Base-by-base conservation (phyloP, 2,329 filamentous ascomycete species). In the Aspergillus aculeatinus region DNA sequence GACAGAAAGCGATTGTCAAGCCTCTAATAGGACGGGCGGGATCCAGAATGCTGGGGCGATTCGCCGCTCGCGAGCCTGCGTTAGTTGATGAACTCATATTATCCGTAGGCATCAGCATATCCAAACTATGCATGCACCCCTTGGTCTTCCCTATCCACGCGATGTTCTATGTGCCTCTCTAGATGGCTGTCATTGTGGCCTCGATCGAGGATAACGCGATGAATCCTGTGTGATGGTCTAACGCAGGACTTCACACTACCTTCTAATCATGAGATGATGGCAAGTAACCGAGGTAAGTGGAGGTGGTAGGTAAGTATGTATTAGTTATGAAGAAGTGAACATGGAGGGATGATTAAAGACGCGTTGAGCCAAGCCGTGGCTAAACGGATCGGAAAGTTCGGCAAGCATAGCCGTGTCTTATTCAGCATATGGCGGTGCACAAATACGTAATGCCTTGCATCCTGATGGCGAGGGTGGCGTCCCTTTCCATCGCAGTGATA, bases 1-100 rank as follows among this genome's bases (percentile, higher is more conserved):
- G 63, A 52, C 77, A 68, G 67, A 85, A 87, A 3, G 79, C 66
- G 12, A 68, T 49, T 3, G 75, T 72, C 60, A 79, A 67, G 54
- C 71, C 71, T 51, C 65, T 67, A 59, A 76, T 61, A 7, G 76
- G 75, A 55, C 68, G 69, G 35, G 63, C 62, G 50, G 69, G 65
- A 60, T 68, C 65, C 12, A 73, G 61, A 23, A 74, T 58, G 16
- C 49, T 56, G 27, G 68, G 55, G 29, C 48, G 63, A 56, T 42
- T 44, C 23, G 51, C 35, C 42, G 16, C 29, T 25, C 23, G 21
- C 21, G 42, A 64, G 33, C 12, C 60, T 25, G 50, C 44, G 52
- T 35, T 47, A 54, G 10, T 35, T 39, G 56, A 51, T 42, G 47
- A 25, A 42, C 29, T 16, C 44, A 31, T 29, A 42, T 35, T 35